A percentile compares a stretch with the other conserved stretches of the same genome.
phyloP scores from a whole-genome alignment of 495 filamentous ascomycete species.

The Neurospora terricola region DNA sequence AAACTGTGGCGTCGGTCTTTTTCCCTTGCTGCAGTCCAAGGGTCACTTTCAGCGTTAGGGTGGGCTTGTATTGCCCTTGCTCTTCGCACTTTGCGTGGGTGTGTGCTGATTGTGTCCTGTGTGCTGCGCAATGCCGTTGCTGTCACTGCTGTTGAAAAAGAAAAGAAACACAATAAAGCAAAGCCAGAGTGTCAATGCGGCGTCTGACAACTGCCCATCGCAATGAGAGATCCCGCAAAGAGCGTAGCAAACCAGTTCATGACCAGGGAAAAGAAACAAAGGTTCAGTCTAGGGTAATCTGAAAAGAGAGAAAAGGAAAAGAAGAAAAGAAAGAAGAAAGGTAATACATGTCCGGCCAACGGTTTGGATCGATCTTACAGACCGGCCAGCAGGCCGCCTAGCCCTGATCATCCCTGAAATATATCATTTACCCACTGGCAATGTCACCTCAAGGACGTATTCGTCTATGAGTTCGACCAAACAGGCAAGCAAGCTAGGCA shows the following conservation, averaged over 20 bases:
- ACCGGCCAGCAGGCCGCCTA: neutral
- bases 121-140: neutral
- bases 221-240: neutral
- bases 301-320: neutral
- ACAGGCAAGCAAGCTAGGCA: neutral
- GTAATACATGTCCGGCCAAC: neutral
- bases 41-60: neutral
- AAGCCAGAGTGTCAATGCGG: neutral
- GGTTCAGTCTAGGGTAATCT: neutral
- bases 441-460: neutral
- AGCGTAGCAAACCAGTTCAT: neutral
- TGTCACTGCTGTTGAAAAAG: neutral
- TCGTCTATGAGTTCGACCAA: neutral
- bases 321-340: neutral
- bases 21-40: neutral
- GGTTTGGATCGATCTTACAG: neutral
- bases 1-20: neutral
- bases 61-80: neutral
- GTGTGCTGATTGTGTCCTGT: neutral
- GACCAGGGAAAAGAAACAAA: neutral
- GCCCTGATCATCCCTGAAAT: neutral
- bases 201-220: neutral
- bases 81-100: neutral
- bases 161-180: neutral
- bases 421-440: neutral